Evolutionary conservation across 2,329 filamentous ascomycete genomes (phyloP), one percentile per base, ranked within the genome.

Genomic region (Hirsutella thompsonii): DNA sequence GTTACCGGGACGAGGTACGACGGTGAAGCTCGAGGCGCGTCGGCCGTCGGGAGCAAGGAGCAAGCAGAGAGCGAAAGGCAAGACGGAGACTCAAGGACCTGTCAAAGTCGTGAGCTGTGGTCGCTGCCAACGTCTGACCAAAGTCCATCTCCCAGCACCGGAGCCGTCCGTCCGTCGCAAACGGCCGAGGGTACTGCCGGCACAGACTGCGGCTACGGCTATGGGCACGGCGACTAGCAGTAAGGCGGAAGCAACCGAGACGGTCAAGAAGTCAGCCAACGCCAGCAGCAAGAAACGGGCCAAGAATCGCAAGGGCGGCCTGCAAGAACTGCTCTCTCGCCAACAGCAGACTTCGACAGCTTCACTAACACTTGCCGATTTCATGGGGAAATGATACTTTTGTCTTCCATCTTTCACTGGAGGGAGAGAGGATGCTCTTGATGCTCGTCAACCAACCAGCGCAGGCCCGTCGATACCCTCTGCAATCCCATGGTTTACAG

Each of bases 271-370:
- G 14, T 63, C 67, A 2, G 61, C 69, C 28, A 78, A 74, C 52
- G 69, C 73, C 8, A 75, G 61, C 58, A 80, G 74, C 60, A 80
- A 76, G 59, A 81, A 80, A 60, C 67, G 77, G 38, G 74, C 78
- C 26, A 82, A 78, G 60, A 72, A 64, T 45, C 67, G 77, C 44
- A 83, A 81, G 57, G 72, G 75, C 28, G 77, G 76, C 1, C 62
- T 84, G n/a, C 74, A 81, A 54, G 76, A 78, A 39, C 55, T 83
- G 33, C 62, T 83, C n/a, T 68, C 61, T 4, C 55, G 69, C 37
- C 72, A 75, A 47, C 65, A 64, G 51, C 64, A 66, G 39, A 66
- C 63, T 50, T 51, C 61, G 4, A 51, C 63, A 11, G 62, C 53
- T 33, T 44, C 63, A 51, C 55, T 78, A 23, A 75, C 68, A 45